Base-by-base conservation (phyloP, 345 rosid genomes). In the Syzygium jambos region DNA sequence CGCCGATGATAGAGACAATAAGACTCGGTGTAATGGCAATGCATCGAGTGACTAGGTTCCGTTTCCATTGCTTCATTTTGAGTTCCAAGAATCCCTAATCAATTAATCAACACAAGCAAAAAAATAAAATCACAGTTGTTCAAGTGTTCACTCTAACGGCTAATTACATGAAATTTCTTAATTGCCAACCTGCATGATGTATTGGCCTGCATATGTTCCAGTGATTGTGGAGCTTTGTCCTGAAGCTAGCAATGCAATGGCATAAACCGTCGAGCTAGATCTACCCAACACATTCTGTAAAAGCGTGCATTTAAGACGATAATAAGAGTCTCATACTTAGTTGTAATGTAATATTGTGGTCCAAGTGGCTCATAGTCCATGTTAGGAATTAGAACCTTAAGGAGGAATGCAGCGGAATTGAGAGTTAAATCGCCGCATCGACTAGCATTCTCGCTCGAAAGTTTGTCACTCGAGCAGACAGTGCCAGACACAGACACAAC, bases 191-290 rank as follows among this genome's bases (percentile, higher is more conserved):
- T 95, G 93, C 95, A 95, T 95, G 82, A 95, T 91, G 85, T 23
- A 95, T 65, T 95, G 95, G 68, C 97, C 97, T 21, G 96, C 98
- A 51, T 92, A 95, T 16, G 98, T 95, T 51, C 95, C 98, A 19
- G 96, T 93, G 63, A 95, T 95, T 38, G 96, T 52, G 15, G 96
- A 93, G 91, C 95, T 92, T 77, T 95, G 98, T 11, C 96, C 96
- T 5, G 98, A 95, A 27, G 98, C 98, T 15, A 95, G 88, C 22
- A 95, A 88, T 14, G 98, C 94, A 77, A 95, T 88, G 27, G 90
- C 98, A 80, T 95, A 95, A 46, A 95, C 51, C 2, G 78, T 91
- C 13, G 91, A 89, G 89, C 96, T 93, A 9, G 95, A 94, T 80
- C 90, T 91, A 51, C 98, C 96, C 85, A 95, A 52, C 85, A 93